Base-by-base conservation (phyloP, 768 basidiomycete genomes). In the Amyloporia xantha region DNA sequence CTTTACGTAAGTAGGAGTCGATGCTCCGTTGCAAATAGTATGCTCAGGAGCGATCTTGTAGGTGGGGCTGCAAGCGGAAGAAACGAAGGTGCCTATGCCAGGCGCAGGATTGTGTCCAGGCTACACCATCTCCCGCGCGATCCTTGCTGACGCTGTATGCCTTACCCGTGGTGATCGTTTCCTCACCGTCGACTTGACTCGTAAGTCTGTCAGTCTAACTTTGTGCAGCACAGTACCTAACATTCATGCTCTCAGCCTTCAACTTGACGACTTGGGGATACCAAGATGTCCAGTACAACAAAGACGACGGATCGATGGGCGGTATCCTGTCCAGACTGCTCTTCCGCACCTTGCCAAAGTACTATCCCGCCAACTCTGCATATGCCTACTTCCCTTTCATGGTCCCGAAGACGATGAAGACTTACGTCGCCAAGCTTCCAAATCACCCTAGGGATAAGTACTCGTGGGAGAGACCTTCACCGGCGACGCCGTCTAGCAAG, bases 361-460 rank as follows among this genome's bases (percentile, higher is more conserved):
- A 84, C 53, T 92, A 85, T 63, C 77, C 79, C 10, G 66, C 72
- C 20, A 73, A 76, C 13, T 84, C 81, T 10, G 73, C 74, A 2
- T 87, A 88, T 57, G 86, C 79, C 1, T 82, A 85, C 59, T 92
- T 92, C 75, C 89, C 91, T 9, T 85, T 93, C 74, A 59, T 85
- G 58, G 77, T 76, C 3, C 88, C 89, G 26, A 59, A 60, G 15
- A 65, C 54, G 49, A 75, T 82, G 71, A 61, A 73, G 53, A 53
- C 64, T 2, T 59, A 62, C 41, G 58, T 85, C 50, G 50, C 49
- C 39, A 60, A 69, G 41, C 61, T 62, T 43, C 47, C 68, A 6
- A 68, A 67, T 35, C n/a, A n/a, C n/a, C n/a, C n/a, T n/a, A n/a
- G n/a, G n/a, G 53, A 63, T 2, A 70, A 79, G 54, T 90, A 90